Evolutionary conservation across 768 basidiomycete genomes (phyloP), one percentile per base, ranked within the genome.

Genomic region (Hirschioporus abietinus): DNA sequence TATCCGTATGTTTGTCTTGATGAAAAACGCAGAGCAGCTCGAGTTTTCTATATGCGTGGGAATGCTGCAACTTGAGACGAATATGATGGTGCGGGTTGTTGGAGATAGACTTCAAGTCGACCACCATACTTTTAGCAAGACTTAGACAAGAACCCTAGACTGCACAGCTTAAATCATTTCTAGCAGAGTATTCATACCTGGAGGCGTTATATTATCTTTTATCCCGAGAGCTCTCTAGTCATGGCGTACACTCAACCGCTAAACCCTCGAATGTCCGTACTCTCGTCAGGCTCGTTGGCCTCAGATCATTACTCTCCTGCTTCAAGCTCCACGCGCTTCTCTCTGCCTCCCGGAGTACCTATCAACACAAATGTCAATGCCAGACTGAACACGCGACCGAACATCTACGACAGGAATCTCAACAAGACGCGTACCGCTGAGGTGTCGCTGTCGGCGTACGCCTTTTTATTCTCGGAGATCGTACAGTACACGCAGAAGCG

Each of bases 401-500:
- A 85, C 70, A 94, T 98, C 68, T 93, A 96, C 77, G 96, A 98
- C 73, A 84, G 95, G 66, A 88, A 85, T 62, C 82, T 97, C 70
- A 94, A 92, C 82, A 96, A 95, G 82, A 88, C 92, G 1, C 87
- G 92, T 58, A 83, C 86, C 15, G 78, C 88, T 26, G 96, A 99
- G 74, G 93, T 96, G 64, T 91, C 92, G 18, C 82, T 88, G 5
- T 84, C 89, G 1, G 91, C 95, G 0, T 95, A 93, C 74, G 84
- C 91, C 0, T 99, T 97, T 74, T 82, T 99, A 66, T 95, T 98
- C 77, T 91, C 92, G 4, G 96, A 99, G 78, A 82, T 95, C 15
- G 90, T 99, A 1, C 91, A 95, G 76, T 99, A 99, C 78, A 96
- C 94, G 0, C 97, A 99, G 79, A 95, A 93, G 73, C 87, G 95